Evolutionary conservation across 495 filamentous ascomycete genomes (phyloP).

Genomic region (Penicillium cinerascens): DNA sequence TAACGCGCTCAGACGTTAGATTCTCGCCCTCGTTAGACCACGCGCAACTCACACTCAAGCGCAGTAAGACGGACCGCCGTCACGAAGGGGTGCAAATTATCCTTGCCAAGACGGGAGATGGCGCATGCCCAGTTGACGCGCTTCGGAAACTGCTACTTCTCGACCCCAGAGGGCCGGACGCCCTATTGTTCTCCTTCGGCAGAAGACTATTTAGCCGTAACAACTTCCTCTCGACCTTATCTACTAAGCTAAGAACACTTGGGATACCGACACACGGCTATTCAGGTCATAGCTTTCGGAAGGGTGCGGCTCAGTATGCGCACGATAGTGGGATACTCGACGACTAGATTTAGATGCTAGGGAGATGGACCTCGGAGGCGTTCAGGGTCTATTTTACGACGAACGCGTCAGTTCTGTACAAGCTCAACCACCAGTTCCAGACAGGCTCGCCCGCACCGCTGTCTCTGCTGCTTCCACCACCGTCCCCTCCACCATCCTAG

Average conservation of each 20-base stretch:
- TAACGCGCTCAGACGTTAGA: too few relatives aligned
- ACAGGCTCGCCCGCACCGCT: slow-evolving; percentile 7
- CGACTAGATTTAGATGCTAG: slow-evolving; percentile 4
- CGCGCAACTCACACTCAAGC: slow-evolving; percentile 8
- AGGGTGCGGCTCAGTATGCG: too few relatives aligned
- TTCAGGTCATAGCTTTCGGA: too few relatives aligned
- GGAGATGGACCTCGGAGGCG: slow-evolving; percentile 3
- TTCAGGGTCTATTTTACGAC: slow-evolving; percentile 7
- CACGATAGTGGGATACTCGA: slow-evolving; percentile 7
- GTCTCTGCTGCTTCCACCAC: too few relatives aligned
- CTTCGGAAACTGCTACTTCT: slow-evolving; percentile 11
- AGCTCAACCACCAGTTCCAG: slow-evolving; percentile 11
- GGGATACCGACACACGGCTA: too few relatives aligned
- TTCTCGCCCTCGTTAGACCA: slow-evolving; percentile 10
- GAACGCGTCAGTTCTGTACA: slow-evolving; percentile 8
- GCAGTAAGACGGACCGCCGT: slow-evolving; percentile 7
- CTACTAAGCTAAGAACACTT: too few relatives aligned
- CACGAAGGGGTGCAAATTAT: slow-evolving; percentile 8
- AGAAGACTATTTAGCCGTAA: slow-evolving; percentile 4
- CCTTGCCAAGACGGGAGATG: slow-evolving; percentile 5
- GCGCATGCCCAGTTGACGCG: too few relatives aligned
- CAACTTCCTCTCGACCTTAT: slow-evolving; percentile 4
- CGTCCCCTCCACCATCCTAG: too few relatives aligned
- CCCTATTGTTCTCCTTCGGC: slow-evolving; percentile 7
- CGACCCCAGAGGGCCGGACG: slow-evolving; percentile 4